Evolutionary conservation across 176 grass and related monocot genomes (phyloP), one percentile per base, ranked within the genome.

Genomic region (Carex kokanica): DNA sequence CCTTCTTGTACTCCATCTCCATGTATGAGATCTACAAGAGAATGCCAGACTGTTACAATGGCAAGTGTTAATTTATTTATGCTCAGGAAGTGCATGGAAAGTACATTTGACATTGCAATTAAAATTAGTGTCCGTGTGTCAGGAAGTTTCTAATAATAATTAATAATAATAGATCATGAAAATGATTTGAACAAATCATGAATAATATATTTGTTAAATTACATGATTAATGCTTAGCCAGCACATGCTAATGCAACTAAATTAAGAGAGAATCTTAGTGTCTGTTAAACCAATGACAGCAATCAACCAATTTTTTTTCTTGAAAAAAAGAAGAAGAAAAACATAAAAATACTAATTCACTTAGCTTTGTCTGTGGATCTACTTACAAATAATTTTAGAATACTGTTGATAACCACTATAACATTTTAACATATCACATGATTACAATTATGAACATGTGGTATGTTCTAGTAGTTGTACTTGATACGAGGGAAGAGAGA

Each of bases 331-430:
- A 38, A n/a, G n/a, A 38, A 41, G 17, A 36, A 43, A 61, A 38
- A 41, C 6, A 59, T 59, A 43, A 9, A 55, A 59, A 1, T 41
- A 80, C 18, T 80, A 34, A 59, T 41, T 80, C 15, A 3, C 6
- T 32, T 63, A 81, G 79, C 79, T 47, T 14, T 82, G 80, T 82
- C 80, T 82, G 80, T 82, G 80, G 80, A 82, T 82, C 80, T 67
- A 41, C 25, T 67, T 51, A 67, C 80, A 82, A 41, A 24, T 66
- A n/a, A 20, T 66, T 13, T 82, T 82, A 67, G 41, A 82, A 82
- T 47, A 82, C 9, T 82, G 14, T 29, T 82, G 80, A 64, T 64
- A 82, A 55, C 23, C 80, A 63, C 80, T 67, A 82, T 43, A 15
- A 32, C 80, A 82, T 82, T 27, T 82, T 61, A 32, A 15, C 60